phyloP scores from a whole-genome alignment of 2,329 filamentous ascomycete genomes.

The Aspergillus awamori region DNA sequence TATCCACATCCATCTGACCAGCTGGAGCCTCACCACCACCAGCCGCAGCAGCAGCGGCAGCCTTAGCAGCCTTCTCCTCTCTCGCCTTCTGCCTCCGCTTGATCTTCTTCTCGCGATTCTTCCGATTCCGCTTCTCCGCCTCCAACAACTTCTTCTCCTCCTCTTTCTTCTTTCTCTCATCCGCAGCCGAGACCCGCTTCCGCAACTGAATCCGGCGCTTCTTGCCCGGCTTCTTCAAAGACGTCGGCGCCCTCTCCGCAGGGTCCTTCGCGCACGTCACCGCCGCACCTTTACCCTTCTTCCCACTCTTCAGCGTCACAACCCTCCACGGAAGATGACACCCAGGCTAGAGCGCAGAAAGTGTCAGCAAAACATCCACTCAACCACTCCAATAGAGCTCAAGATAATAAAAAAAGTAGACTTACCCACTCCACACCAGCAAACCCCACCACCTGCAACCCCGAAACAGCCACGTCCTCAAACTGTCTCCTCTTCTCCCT shows the following conservation, averaged over 20 bases:
- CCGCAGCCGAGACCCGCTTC: conserved; percentile 34
- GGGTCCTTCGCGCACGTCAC: conserved; percentile 27
- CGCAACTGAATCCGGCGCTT: conserved; percentile 46
- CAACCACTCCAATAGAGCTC: too few relatives aligned
- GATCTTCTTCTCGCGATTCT: conserved; percentile 43
- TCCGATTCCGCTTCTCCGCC: conserved; percentile 44
- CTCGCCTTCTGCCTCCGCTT: conserved; percentile 43
- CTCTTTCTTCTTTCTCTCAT: conserved; percentile 37
- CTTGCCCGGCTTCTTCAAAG: conserved; percentile 47
- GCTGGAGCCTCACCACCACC: conserved; percentile 19
- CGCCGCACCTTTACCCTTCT: conserved; percentile 30
- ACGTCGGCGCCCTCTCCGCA: conserved; percentile 30
- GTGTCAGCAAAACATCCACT: conserved; percentile 5
- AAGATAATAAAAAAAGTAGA: conserved; percentile 1
- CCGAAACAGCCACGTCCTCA: conserved; percentile 41
- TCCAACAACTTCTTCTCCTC: conserved; percentile 35
- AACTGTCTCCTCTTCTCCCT: conserved; percentile 33
- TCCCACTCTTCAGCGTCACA: conserved; percentile 37
- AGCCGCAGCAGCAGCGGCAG: conserved; percentile 26
- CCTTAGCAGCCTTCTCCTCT: conserved; percentile 34
- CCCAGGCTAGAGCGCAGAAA: conserved; percentile 35
- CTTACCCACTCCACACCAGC: conserved; percentile 40
- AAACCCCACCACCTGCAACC: conserved; percentile 35
- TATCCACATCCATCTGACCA: conserved; percentile 22
- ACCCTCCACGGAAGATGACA: conserved; percentile 47